phyloP scores from a whole-genome alignment of 768 basidiomycete species.

The Amanita inopinata region DNA sequence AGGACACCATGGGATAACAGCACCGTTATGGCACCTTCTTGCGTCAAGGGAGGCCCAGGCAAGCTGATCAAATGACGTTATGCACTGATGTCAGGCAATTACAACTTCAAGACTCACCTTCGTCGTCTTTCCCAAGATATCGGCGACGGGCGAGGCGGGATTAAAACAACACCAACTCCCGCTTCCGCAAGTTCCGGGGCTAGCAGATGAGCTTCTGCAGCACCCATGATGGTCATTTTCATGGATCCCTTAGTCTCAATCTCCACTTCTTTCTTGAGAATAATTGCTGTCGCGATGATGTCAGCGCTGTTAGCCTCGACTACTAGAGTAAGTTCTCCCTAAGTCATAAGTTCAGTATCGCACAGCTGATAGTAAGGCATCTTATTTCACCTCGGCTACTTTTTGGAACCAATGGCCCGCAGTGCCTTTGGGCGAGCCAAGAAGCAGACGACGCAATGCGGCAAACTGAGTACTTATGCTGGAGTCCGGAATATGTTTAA shows the following conservation, averaged over 20 bases:
- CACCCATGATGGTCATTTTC: constrained; percentile 56
- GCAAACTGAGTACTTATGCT: constrained; percentile 82
- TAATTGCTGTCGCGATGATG: constrained; percentile 67
- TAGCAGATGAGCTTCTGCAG: constrained; percentile 56
- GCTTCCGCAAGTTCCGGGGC: constrained; percentile 54
- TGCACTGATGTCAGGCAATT: neutral
- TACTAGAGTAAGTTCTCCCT: constrained; percentile 70
- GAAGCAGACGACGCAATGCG: constrained; percentile 54
- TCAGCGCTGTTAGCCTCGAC: constrained; percentile 71
- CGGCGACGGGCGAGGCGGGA: constrained; percentile 63
- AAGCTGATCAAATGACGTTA: constrained; percentile 26
- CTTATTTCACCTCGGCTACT: constrained; percentile 29
- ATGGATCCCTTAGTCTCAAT: constrained; percentile 30
- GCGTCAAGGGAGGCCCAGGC: constrained; percentile 67
- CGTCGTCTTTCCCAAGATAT: constrained; percentile 57
- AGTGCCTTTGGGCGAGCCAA: constrained; percentile 28
- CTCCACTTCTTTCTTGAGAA: constrained; percentile 59
- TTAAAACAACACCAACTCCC: constrained; percentile 37
- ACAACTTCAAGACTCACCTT: constrained; percentile 37
- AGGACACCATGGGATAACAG: constrained; percentile 63
- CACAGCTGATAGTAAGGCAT: neutral
- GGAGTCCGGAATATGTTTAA: constrained; percentile 38
- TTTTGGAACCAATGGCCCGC: constrained; percentile 36
- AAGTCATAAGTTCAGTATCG: neutral
- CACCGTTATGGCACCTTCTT: constrained; percentile 40